These are phyloP conservation scores for Spizellomyces punctatus DNA, from an alignment of 192 early-diverging fungal genomes.

Conservation along the genomic window DNA sequence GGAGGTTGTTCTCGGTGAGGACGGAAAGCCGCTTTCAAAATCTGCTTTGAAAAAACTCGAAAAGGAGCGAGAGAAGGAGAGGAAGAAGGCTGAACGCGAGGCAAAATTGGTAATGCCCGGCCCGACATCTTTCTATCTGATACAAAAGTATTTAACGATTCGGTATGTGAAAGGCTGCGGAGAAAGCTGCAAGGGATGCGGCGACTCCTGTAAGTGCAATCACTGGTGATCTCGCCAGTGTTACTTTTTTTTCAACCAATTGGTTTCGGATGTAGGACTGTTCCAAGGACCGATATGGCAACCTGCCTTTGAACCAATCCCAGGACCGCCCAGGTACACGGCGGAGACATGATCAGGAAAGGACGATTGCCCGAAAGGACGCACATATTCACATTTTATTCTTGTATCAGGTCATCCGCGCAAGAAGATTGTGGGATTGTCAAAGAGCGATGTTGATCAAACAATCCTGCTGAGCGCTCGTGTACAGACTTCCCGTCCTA, in stretches of 20 bases:
- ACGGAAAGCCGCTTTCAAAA: constrained; percentile 90
- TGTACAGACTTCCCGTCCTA: constrained; percentile 85
- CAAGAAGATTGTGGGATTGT: constrained; percentile 69
- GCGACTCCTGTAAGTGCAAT: constrained; percentile 43
- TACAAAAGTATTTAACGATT: neutral
- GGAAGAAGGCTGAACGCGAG: constrained; percentile 60
- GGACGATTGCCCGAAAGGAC: neutral
- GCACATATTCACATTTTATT: neutral
- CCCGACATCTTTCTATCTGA: neutral
- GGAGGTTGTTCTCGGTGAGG: constrained; percentile 60
- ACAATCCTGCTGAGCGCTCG: constrained; percentile 84
- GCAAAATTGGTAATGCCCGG: constrained; percentile 37
- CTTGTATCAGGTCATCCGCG: constrained; percentile 53
- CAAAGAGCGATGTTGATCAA: constrained; percentile 65
- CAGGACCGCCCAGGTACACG: constrained; percentile 63
- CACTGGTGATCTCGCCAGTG: neutral
- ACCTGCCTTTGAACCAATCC: constrained; percentile 84
- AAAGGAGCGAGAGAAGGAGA: constrained; percentile 87
- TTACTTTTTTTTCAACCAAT: neutral
- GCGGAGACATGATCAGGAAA: neutral
- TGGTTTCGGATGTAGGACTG: constrained; percentile 56
- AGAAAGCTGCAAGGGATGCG: constrained; percentile 68
- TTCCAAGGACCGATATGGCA: constrained; percentile 85
- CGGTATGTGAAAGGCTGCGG: constrained; percentile 58
- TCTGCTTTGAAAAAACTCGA: constrained; percentile 92